phyloP scores from a whole-genome alignment of 768 basidiomycete genomes.

The Lyophyllum semitale region DNA sequence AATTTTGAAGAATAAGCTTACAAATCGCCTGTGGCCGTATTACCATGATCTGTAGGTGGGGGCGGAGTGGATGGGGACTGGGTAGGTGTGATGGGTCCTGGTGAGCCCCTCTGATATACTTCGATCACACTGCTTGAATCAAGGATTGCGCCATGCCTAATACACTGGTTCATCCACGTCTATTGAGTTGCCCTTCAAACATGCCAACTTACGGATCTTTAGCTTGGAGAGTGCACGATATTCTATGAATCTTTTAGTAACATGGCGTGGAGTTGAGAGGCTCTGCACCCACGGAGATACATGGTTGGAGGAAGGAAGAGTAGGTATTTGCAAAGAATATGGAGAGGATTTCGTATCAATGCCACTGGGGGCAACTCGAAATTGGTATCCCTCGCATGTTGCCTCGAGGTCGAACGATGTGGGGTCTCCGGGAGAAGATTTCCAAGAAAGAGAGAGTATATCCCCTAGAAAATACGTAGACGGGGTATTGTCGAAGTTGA shows the following conservation, averaged over 20 bases:
- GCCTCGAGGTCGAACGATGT: neutral
- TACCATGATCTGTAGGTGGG: no score
- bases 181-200: no score
- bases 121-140: neutral
- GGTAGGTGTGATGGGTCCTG: no score
- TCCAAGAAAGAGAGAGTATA: slow-evolving; percentile 2
- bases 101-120: neutral
- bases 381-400: neutral
- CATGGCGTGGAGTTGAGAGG: neutral
- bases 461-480: neutral
- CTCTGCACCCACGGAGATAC: neutral
- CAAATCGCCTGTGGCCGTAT: no score
- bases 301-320: no score
- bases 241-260: neutral
- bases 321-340: no score
- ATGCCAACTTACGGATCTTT: neutral
- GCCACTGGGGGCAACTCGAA: no score
- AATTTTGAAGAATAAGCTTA: no score
- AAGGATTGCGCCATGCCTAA: neutral
- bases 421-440: slow-evolving; percentile 1
- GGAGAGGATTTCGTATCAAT: no score
- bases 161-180: no score
- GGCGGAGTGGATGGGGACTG: no score
- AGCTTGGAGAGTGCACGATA: neutral
- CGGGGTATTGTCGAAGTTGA: neutral